Conservation (phyloP, 768 basidiomycete species). For the Leccinum imitatum region DNA sequence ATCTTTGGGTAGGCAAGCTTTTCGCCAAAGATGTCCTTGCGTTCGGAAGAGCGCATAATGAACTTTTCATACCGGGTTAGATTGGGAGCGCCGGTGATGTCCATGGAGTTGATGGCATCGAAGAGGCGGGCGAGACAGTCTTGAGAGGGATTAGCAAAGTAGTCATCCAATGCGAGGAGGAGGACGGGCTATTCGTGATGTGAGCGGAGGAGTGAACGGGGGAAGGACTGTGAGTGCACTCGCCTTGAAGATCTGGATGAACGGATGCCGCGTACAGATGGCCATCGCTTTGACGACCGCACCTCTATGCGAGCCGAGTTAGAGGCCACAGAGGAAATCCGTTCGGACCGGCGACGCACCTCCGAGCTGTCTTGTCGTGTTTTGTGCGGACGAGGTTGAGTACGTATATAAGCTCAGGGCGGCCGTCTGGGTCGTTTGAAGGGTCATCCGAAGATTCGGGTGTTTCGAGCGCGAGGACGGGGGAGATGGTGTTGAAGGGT, state of each 20-base stretch:
- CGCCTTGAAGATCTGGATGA: constrained; percentile 95
- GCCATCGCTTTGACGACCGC: constrained; percentile 94
- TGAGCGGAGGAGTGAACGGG: constrained; percentile 4
- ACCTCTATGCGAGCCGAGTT: constrained; percentile 53
- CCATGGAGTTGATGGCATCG: constrained; percentile 91
- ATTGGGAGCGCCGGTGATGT: constrained; percentile 73
- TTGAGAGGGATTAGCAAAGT: constrained; percentile 85
- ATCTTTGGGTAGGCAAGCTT: constrained; percentile 52
- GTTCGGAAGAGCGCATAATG: constrained; percentile 85
- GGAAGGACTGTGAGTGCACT: constrained; percentile 13
- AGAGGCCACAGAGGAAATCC: constrained; percentile 10
- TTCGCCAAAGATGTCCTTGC: constrained; percentile 90
- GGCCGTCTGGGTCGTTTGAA: constrained; percentile 26
- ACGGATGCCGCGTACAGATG: constrained; percentile 77
- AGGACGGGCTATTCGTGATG: constrained; percentile 74
- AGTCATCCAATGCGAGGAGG: constrained; percentile 92
- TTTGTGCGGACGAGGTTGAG: constrained; percentile 90
- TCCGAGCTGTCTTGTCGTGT: constrained; percentile 78
- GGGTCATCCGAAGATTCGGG: constrained; percentile 33
- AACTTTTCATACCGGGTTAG: constrained; percentile 83
- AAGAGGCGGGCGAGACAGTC: constrained; percentile 89
- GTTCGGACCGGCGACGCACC: constrained; percentile 44
- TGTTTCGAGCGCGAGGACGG: constrained; percentile 73
- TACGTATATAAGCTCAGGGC: constrained; percentile 74
- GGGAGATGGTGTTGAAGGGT: constrained; percentile 80